Evolutionary conservation across 768 basidiomycete species (phyloP).

Genomic region (Mrakia gelida): DNA sequence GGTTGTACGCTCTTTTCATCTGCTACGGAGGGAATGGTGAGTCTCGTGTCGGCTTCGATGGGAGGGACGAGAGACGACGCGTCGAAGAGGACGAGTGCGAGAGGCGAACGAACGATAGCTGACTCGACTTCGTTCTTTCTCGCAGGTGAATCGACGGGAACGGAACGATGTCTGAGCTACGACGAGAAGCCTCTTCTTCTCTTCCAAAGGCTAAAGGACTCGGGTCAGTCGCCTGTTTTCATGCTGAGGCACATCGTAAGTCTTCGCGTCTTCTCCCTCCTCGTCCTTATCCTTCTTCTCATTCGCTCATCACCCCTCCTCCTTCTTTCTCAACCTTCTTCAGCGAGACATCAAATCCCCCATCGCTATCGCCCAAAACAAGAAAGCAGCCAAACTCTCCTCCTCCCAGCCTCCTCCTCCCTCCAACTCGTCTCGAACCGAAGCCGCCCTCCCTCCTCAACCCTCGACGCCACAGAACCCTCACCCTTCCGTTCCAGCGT

Average conservation of each 20-base stretch:
- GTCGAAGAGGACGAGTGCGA: not conserved
- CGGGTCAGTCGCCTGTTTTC: conserved; percentile 96
- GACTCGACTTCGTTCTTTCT: not conserved
- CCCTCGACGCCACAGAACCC: conserved; percentile 22
- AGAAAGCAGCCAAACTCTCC: conserved; percentile 62
- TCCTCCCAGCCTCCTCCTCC: conserved; percentile 13
- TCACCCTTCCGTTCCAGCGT: conserved; percentile 18
- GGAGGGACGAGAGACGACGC: no score
- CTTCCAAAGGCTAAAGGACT: conserved; percentile 95
- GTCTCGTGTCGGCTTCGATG: conserved; percentile 33
- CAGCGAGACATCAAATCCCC: conserved; percentile 84
- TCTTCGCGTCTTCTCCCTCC: not conserved
- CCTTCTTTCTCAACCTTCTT: not conserved
- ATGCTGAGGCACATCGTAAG: conserved; percentile 57
- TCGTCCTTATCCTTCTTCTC: not conserved
- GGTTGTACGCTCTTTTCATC: conserved; percentile 99
- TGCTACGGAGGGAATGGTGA: conserved; percentile 89
- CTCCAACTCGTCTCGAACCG: conserved; percentile 30
- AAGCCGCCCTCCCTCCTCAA: conserved; percentile 16
- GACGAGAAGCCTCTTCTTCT: conserved; percentile 96
- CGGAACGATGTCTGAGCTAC: conserved; percentile 91
- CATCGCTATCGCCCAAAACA: conserved; percentile 92
- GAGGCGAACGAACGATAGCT: not conserved
- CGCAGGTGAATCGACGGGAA: conserved; percentile 25
- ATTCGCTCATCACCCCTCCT: not conserved